Evolutionary conservation across 2,329 filamentous ascomycete species (phyloP), one percentile per base, ranked within the genome.

Genomic region (Xylariaceae sp.): DNA sequence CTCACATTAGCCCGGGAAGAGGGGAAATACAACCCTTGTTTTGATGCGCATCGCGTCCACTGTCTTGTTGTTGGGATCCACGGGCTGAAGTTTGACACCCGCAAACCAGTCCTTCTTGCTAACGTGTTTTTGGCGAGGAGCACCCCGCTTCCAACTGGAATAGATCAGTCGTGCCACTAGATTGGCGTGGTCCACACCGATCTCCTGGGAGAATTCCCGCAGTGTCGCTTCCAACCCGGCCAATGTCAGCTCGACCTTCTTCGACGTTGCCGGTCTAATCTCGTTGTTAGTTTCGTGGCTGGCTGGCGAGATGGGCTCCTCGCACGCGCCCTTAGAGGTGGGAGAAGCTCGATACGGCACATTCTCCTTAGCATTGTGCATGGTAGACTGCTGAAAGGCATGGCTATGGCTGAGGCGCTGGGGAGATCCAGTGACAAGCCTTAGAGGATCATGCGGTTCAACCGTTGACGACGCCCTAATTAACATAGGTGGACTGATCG

Each of bases 51-150:
- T 68, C 3, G 63, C 65, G 14, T 63, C 61, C 4, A 54, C 57
- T 13, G 59, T 50, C n/a, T 64, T 60, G 3, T 34, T 44, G 0
- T 36, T 36, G 3, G 38, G 40, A 12, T 62, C 54, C 0, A 59
- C 55, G 1, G 65, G 57, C 3, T 59, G 52, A 14, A 55, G 56
- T 12, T 59, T 62, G 44, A 76, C 56, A 30, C 60, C 59, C 3
- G 67, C 66, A 49, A 78, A 76, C 43, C 68, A 64, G 40, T 76
- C 71, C 7, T 59, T 54, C 31, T 68, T 66, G 36, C 64, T 63
- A 16, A 62, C 51, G 40, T 68, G 58, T 19, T 62, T 64, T 17
- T 60, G 63, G 36, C 66, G 59, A 4, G 57, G 58, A 1, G 62
- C 60, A 30, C 63, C 56, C 34, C 51, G 57, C 36, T 62, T 64